phyloP scores from a whole-genome alignment of 2,329 filamentous ascomycete genomes.

The Phaeosphaeriaceae sp. region DNA sequence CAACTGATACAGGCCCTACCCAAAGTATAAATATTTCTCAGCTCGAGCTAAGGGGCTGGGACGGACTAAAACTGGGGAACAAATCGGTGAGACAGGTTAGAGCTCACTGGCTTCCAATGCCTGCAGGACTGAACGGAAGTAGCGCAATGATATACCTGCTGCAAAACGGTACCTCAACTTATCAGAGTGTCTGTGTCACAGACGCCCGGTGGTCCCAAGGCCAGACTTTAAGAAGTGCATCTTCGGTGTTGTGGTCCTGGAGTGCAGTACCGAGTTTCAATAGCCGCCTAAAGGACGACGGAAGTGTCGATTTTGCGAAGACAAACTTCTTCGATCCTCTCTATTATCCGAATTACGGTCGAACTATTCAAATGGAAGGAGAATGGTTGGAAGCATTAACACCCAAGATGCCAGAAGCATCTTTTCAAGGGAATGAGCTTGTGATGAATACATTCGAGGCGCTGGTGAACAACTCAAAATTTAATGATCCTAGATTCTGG shows the following conservation, averaged over 20 bases:
- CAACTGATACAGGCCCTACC: too few relatives aligned
- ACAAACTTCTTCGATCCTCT: background rate
- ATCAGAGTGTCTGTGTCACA: background rate
- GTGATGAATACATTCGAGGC: constrained; percentile 5
- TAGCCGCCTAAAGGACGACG: too few relatives aligned
- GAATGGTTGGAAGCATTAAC: constrained; percentile 1
- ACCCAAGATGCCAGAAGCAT: background rate
- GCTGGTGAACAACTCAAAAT: constrained; percentile 1
- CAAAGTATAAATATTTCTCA: too few relatives aligned
- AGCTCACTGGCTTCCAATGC: background rate
- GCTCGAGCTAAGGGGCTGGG: too few relatives aligned
- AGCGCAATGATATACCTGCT: background rate
- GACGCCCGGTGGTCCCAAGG: constrained; percentile 7
- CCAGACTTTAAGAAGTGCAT: background rate
- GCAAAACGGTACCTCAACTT: background rate
- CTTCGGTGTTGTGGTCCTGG: background rate
- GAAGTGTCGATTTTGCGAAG: background rate
- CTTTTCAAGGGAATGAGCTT: background rate
- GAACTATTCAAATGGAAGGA: background rate
- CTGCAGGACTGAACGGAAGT: background rate
- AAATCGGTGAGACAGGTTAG: too few relatives aligned
- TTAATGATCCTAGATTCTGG: background rate
- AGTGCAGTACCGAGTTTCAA: background rate
- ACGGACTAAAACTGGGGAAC: too few relatives aligned
- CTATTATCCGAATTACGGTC: background rate